Base-by-base conservation (phyloP, 2,329 filamentous ascomycete genomes). In the Stagonosporopsis rhizophila region DNA sequence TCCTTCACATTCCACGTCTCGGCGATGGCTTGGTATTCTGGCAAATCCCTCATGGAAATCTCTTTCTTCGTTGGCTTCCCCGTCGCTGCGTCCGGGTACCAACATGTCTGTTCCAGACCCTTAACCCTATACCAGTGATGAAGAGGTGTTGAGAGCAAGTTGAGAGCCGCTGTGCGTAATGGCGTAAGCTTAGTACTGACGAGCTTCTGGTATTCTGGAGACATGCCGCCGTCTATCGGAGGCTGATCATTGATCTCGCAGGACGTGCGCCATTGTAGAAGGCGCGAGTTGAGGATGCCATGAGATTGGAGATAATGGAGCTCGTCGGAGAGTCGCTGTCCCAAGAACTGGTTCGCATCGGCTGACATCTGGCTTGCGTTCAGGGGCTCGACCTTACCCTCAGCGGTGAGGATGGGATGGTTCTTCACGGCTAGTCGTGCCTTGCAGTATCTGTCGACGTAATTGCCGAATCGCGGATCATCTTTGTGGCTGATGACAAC, bases 271-370 rank as follows among this genome's bases (percentile, higher is more conserved):
- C 88, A 94, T 73, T 89, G 91, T 12, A 96, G 83, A 34, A 96
- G 82, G 44, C 91, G 87, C 22, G 92, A 83, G 25, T 91, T 87
- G 62, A 98, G 86, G 39, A 97, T 80, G 30, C 92, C 95, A 47
- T 85, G 88, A 56, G 92, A 92, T 45, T 97, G 82, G 74, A 98
- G 98, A 75, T 92, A 90, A 73, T 94, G 93, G 17, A 98, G 82
- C 76, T 99, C 95, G 37, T 92, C 87, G 0, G 95, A 92, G 5
- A 99, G 82, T 57, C 93, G 89, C 56, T 96, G 86, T n/a, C 92
- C 92, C 59, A 97, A 86, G 71, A 97, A 93, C 69, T 94, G 89
- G 71, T 96, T 91, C 63, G 95, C 88, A 72, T 98, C 93, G 41
- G 84, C 85, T 2, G 95, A 93, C 19, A 92, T 85, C 51, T 86